Conservation (phyloP, 495 filamentous ascomycete species). For the Penicillium mononematosum region DNA sequence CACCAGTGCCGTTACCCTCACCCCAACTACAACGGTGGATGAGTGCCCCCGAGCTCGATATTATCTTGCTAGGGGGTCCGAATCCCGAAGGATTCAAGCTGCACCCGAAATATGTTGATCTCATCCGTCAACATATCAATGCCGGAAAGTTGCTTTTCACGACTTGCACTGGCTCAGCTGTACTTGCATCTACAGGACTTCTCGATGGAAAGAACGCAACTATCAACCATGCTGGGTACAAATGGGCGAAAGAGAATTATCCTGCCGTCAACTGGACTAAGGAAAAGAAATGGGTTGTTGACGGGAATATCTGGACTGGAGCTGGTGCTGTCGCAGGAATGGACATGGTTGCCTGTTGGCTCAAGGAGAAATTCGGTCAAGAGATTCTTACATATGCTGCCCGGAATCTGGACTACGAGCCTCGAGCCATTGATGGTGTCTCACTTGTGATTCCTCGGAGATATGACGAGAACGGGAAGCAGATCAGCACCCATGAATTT, state of each 20-base stretch:
- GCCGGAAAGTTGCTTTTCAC: conserved; percentile 26
- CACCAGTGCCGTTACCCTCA: too few relatives aligned
- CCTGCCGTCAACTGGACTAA: conserved; percentile 36
- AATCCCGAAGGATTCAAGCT: conserved; percentile 8
- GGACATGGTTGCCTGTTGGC: conserved; percentile 40
- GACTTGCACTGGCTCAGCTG: conserved; percentile 29
- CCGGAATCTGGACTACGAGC: conserved; percentile 3
- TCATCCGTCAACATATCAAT: conserved; percentile 28
- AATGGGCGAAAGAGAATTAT: conserved; percentile 17
- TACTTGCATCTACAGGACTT: conserved; percentile 22
- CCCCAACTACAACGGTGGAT: too few relatives aligned
- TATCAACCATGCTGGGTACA: conserved; percentile 26
- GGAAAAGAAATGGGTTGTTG: conserved; percentile 36
- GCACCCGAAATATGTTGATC: conserved; percentile 17
- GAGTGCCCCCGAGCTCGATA: too few relatives aligned
- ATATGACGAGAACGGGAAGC: background rate
- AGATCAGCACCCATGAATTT: background rate
- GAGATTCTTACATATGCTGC: conserved; percentile 10
- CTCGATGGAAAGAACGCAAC: conserved; percentile 32
- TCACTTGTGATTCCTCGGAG: background rate
- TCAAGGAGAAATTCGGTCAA: conserved; percentile 29
- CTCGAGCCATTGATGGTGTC: background rate
- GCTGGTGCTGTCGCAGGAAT: conserved; percentile 36
- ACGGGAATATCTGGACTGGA: conserved; percentile 39
- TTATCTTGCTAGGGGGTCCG: too few relatives aligned